Conservation (phyloP, 1,284 basidiomycete genomes). For the Leucoagaricus sp. region DNA sequence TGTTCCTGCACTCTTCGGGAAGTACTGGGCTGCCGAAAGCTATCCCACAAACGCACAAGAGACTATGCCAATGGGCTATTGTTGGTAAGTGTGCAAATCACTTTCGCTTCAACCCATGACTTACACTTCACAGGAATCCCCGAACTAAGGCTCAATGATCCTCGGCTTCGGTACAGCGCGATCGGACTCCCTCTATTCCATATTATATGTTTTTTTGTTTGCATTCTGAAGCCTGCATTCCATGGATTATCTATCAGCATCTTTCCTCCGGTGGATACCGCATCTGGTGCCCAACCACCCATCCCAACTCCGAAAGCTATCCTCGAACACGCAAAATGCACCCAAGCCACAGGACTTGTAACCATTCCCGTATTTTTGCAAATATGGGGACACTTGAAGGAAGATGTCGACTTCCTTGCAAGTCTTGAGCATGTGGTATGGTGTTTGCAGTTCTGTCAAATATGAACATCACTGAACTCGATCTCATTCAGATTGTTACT, state of each 20-base stretch:
- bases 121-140: not conserved
- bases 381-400: too few relatives aligned
- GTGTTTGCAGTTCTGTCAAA: too few relatives aligned
- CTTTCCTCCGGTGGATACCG: slow-evolving; percentile 27
- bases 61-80: slow-evolving; percentile 17
- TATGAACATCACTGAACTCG: not conserved
- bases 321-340: slow-evolving; percentile 28
- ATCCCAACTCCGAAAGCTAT: slow-evolving; percentile 28
- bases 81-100: not conserved
- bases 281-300: slow-evolving; percentile 19
- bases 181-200: slow-evolving; percentile 31
- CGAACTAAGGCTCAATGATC: not conserved
- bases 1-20: slow-evolving; percentile 26
- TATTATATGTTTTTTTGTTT: slow-evolving; percentile 21
- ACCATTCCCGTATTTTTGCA: slow-evolving; percentile 28
- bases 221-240: slow-evolving; percentile 25
- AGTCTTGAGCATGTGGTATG: too few relatives aligned
- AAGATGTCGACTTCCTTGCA: too few relatives aligned
- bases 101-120: too few relatives aligned
- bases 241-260: slow-evolving; percentile 20
- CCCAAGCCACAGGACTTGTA: slow-evolving; percentile 22
- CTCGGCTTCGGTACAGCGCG: not conserved
- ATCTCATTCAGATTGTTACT: slow-evolving; percentile 15
- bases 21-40: slow-evolving; percentile 26
- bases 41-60: slow-evolving; percentile 18